Evolutionary conservation across 805 yeast species (phyloP), one percentile per base, ranked within the genome.

Genomic region (Torulaspora delbrueckii): DNA sequence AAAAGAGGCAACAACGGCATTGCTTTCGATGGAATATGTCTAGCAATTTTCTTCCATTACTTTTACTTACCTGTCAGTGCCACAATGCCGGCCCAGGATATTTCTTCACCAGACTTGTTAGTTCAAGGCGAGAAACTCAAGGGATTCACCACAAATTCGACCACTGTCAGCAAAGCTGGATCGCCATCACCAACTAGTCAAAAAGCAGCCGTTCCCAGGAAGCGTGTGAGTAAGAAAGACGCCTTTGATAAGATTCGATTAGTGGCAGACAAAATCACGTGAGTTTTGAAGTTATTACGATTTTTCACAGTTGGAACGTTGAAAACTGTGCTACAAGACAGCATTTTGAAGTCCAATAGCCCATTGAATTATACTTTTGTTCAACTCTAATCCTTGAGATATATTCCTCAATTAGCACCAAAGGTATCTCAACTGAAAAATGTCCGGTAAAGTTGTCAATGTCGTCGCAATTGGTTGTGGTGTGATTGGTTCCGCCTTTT

Each of bases 401-500:
- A 8, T 19, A 34, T 34, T 34, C 10, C 19, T 14, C 5, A 3
- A 31, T 7, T 14, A 13, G 10, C 19, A 23, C 14, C 8, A 23
- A 40, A 14, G 12, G 18, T 8, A n/a, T 32, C 5, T 13, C 8
- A 37, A 19, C 9, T 13, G 4, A 30, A 64, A 37, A 44, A 78
- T 77, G 82, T 58, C 71, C 43, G 45, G 50, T 18, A 76, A 72
- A 55, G 61, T 76, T 48, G 84, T 82, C 42, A 83, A 84, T 60
- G 68, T 84, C 54, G 90, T 89, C 28, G 74, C 84, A 57, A 78
- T 84, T 49, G 90, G 90, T 44, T 82, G 97, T 44, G 99, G 99
- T 60, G 93, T 91, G 42, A 98, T 93, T 51, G 99, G 99, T 49
- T 77, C 93, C 22, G 86, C 96, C 42, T 88, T 89, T 72, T 72